Conservation (phyloP, 2,329 filamentous ascomycete species). For the Rhinocladiella similis region DNA sequence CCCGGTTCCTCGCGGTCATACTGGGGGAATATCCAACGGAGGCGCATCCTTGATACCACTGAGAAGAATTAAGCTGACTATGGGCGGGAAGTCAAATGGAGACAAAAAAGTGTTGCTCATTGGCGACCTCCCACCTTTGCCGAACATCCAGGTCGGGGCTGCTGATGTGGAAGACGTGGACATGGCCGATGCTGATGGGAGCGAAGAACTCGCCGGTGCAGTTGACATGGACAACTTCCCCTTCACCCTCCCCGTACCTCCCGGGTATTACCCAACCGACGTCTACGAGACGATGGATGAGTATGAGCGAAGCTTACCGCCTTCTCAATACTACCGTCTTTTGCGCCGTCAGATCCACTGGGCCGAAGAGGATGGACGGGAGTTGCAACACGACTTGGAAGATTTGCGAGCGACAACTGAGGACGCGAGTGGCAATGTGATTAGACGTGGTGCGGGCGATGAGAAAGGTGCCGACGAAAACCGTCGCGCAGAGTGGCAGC, state of each 20-base stretch:
- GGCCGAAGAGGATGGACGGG: constrained; percentile 45
- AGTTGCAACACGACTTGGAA: constrained; percentile 38
- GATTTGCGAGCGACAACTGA: constrained; percentile 22
- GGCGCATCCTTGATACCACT: constrained; percentile 14
- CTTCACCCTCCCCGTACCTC: constrained; percentile 32
- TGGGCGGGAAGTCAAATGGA: constrained; percentile 27
- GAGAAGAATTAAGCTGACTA: constrained; percentile 29
- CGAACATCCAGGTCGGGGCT: constrained; percentile 19
- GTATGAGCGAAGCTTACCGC: constrained; percentile 43
- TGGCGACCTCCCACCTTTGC: constrained; percentile 28
- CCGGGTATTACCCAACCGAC: constrained; percentile 35
- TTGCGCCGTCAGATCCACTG: constrained; percentile 49
- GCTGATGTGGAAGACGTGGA: constrained; percentile 31
- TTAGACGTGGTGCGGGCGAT: constrained; percentile 20
- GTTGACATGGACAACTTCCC: constrained; percentile 39
- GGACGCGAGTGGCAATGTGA: constrained; percentile 22
- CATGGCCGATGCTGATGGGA: constrained; percentile 30
- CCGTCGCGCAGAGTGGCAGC: constrained; percentile 23
- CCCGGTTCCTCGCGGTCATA: constrained; percentile 42
- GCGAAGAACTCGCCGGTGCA: constrained; percentile 25
- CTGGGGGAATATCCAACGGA: constrained; percentile 32
- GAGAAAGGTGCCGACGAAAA: constrained; percentile 27
- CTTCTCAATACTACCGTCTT: constrained; percentile 45
- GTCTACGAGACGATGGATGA: constrained; percentile 44
- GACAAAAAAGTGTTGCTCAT: constrained; percentile 20